Evolutionary conservation across 2,329 filamentous ascomycete species (phyloP), one percentile per base, ranked within the genome.

Genomic region (Nannizziopsis barbatae): DNA sequence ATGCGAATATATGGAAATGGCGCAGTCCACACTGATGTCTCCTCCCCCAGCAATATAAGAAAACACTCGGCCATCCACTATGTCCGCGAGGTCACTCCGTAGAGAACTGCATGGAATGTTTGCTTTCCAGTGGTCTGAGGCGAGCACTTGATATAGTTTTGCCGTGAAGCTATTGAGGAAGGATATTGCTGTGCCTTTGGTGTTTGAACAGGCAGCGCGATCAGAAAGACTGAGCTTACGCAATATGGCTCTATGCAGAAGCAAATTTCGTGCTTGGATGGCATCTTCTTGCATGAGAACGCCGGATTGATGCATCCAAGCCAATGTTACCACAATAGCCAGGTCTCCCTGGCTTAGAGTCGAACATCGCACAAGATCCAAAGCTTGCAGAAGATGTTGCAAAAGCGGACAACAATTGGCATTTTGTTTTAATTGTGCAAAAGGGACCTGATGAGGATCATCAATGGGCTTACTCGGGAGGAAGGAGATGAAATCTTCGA

Each of bases 71-170:
- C 77, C 77, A 59, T 81, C 77, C 11, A 80, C 58, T 5, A 76
- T 60, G 57, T 81, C 78, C 12, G 67, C 67, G 5, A 78, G 57
- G 56, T 79, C 74, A 54, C 69, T 72, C 8, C 50, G 45, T 7
- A 57, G 44, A 11, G 54, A 27, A 27, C 50, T 52, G 10, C 56
- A 41, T 2, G 47, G 43, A 37, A 64, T 56, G 37, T 56, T 58
- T 10, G 57, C 56, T 44, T 47, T 56, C 69, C 63, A 75, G 22
- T 50, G 57, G 42, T 54, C 50, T 15, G 62, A 66, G 15, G 57
- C 56, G 50, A 76, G 54, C 36, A 72, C 55, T 33, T 51, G 54
- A 22, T 60, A 57, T 10, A 67, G 65, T 59, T 17, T 59, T 55
- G 4, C 68, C 60, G n/a, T n/a, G 41, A 75, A 72, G 2, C 50